A percentile compares a stretch with the other conserved stretches of the same genome.
phyloP scores from a whole-genome alignment of 768 basidiomycete genomes.

The Tephrocybe rancida region DNA sequence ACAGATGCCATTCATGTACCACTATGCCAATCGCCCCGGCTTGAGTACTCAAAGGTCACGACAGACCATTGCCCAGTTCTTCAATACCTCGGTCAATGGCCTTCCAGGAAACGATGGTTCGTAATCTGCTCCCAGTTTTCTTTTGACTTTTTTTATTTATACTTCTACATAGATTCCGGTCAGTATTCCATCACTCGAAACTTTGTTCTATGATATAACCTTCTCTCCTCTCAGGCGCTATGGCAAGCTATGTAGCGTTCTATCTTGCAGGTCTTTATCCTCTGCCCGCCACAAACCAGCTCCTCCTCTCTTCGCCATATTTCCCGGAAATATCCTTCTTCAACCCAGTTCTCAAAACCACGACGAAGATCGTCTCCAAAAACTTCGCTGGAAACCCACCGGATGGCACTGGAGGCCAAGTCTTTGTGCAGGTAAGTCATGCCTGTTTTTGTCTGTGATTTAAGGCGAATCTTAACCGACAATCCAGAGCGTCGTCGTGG shows the following conservation, averaged over 20 bases:
- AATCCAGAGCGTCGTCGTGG: constrained; percentile 54
- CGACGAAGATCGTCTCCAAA: constrained; percentile 53
- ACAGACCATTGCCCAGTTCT: constrained; percentile 55
- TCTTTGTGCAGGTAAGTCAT: constrained; percentile 55
- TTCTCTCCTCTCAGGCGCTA: constrained; percentile 43
- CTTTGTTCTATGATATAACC: background rate
- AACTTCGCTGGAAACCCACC: constrained; percentile 56
- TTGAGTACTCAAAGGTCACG: constrained; percentile 58
- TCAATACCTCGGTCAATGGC: constrained; percentile 57
- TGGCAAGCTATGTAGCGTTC: constrained; percentile 64
- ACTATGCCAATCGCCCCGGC: constrained; percentile 64
- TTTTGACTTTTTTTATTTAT: constrained; percentile 23
- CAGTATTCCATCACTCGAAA: background rate
- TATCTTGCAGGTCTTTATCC: constrained; percentile 65
- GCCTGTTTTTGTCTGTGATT: background rate
- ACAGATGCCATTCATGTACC: constrained; percentile 72
- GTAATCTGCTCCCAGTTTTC: constrained; percentile 13
- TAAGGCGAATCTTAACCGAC: background rate
- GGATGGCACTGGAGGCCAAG: constrained; percentile 52
- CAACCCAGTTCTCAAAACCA: constrained; percentile 59
- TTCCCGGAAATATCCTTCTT: constrained; percentile 63
- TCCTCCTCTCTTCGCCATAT: constrained; percentile 62
- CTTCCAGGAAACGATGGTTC: constrained; percentile 68
- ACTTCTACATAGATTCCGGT: constrained; percentile 23
- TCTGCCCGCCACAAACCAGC: constrained; percentile 60